Evolutionary conservation across 2,329 filamentous ascomycete species (phyloP), one percentile per base, ranked within the genome.

Genomic region (Claviceps africana): DNA sequence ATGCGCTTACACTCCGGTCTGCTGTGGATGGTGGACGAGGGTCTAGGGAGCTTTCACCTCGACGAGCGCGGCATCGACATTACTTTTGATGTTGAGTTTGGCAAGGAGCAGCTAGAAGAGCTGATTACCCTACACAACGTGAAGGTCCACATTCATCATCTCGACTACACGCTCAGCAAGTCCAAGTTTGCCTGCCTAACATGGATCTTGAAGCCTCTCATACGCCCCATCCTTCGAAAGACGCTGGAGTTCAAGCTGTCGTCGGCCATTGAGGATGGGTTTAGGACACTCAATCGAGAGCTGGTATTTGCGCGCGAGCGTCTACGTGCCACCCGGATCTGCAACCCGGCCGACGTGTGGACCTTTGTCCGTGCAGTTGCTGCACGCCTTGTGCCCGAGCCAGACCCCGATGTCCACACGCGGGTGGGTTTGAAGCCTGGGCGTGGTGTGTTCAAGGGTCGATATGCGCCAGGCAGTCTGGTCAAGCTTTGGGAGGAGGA

Each of bases 401-500:
- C 85, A 1, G 83, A 93, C 63, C 83, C 87, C 1, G 86, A 95
- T 64, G 59, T 94, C 1, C 84, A 93, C 57, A 75, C 83, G 1
- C 73, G 86, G 2, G 71, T 94, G 17, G 88, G 88, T 1, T 70
- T 95, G 10, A 76, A 78, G 25, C 72, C 73, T 7, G 73, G 74
- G 3, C 53, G 59, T 4, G 77, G 77, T 11, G 71, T 91, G 0
- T 97, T 97, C 72, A 81, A 82, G 59, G 87, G 85, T 4, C 78
- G 88, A 1, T 96, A 95, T 69, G 84, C 91, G 1, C 91, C 91
- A 0, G 90, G 88, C 0, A 95, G 89, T 65, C 72, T 96, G 28
- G 86, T 93, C 50, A 89, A 86, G 69, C 67, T 95, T n/a, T 95
- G 88, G 88, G 80, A 91, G 58, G 83, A 89, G 57, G 85, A 95